Evolutionary conservation across 768 basidiomycete genomes (phyloP).

Genomic region (Boletus reticulatus): DNA sequence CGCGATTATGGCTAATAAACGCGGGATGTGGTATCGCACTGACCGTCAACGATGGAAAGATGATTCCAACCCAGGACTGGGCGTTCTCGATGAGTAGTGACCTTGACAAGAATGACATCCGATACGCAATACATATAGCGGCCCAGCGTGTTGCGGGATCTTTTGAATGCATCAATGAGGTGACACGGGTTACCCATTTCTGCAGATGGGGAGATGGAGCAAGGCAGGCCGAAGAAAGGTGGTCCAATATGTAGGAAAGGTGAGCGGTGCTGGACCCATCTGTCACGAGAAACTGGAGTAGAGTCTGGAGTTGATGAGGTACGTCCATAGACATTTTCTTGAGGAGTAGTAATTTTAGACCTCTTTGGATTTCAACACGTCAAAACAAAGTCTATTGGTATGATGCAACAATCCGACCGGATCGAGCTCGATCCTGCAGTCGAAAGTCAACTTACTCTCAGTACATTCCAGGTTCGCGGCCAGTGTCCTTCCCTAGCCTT

Average conservation of each 20-base stretch:
- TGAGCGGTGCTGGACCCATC: constrained; percentile 60
- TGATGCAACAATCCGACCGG: constrained; percentile 23
- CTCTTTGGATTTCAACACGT: constrained; percentile 28
- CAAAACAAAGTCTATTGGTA: constrained; percentile 24
- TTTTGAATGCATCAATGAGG: constrained; percentile 74
- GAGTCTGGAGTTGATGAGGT: constrained; percentile 53
- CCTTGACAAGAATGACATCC: constrained; percentile 58
- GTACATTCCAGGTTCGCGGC: constrained; percentile 50
- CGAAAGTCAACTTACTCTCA: constrained; percentile 51
- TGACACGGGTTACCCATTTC: constrained; percentile 76
- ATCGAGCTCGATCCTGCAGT: constrained; percentile 49
- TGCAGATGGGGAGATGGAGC: constrained; percentile 60
- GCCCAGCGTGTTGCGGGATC: constrained; percentile 78
- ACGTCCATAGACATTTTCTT: constrained; percentile 37
- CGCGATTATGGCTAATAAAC: constrained; percentile 12
- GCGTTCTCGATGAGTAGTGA: constrained; percentile 65
- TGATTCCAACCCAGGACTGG: constrained; percentile 66
- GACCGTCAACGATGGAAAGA: constrained; percentile 68
- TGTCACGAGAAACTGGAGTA: constrained; percentile 69
- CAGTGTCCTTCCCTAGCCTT: background rate
- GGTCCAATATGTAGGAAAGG: constrained; percentile 55
- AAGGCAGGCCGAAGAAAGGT: constrained; percentile 54
- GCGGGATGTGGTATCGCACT: constrained; percentile 34
- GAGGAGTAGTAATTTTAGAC: too few relatives aligned
- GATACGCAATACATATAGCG: constrained; percentile 71